These are phyloP conservation scores for Apostasia ramifera DNA, from an alignment of 106 monocot species.

Conservation along the genomic window DNA sequence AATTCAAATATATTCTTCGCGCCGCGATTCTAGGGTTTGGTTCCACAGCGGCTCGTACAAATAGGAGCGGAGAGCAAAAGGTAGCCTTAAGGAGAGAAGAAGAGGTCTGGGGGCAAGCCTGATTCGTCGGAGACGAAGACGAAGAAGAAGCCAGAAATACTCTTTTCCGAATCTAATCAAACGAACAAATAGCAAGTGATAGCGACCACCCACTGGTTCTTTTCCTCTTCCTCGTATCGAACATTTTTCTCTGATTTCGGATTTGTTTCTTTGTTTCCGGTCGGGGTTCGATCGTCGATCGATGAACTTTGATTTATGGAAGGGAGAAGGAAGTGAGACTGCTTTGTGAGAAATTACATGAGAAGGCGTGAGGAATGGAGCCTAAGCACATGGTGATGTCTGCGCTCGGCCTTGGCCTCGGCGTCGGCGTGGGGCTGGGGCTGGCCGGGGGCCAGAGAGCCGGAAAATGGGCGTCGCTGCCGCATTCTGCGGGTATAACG, in stretches of 20 bases:
- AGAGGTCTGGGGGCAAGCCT: neutral
- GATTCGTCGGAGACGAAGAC: neutral
- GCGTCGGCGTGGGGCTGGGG: constrained; percentile 53
- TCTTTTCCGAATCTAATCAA: neutral
- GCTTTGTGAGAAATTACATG: neutral
- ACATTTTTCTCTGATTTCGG: neutral
- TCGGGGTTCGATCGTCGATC: too few species aligned
- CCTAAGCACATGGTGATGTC: constrained; percentile 55
- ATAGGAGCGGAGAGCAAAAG: neutral
- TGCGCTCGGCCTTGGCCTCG: constrained; percentile 49
- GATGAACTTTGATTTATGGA: neutral
- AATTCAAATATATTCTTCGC: neutral
- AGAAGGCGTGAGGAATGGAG: constrained; percentile 26
- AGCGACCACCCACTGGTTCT: neutral
- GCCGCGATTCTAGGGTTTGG: neutral
- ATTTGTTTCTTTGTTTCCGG: too few species aligned
- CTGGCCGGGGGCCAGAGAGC: constrained; percentile 29
- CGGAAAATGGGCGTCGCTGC: constrained; percentile 22
- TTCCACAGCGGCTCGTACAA: neutral
- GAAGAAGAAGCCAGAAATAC: neutral
- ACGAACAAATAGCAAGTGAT: neutral
- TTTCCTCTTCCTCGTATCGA: neutral
- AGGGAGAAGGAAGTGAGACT: neutral
- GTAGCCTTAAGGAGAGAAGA: neutral
- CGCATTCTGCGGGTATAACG: constrained; percentile 17